A percentile compares a stretch with the other conserved stretches of the same genome.
Conservation (phyloP, 352 stramenopile genomes). For the Phytophthora aleatoria region DNA sequence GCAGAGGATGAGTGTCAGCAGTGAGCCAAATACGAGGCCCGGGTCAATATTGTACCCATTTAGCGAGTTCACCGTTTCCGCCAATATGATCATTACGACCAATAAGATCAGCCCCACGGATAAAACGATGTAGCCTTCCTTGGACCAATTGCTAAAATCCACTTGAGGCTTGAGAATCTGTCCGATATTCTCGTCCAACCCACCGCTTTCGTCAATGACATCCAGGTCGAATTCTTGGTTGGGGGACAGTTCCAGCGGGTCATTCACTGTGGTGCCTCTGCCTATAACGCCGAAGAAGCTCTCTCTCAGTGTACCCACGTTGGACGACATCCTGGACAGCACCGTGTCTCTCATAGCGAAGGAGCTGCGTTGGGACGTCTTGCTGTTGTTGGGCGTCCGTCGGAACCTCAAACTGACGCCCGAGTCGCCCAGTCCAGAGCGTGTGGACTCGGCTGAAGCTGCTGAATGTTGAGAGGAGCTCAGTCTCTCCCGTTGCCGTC, state of each 20-base stretch:
- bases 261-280: slow-evolving; percentile 23
- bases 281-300: slow-evolving; percentile 64
- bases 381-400: slow-evolving; percentile 40
- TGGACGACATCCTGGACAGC: slow-evolving; percentile 50
- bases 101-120: slow-evolving; percentile 47
- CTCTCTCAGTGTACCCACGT: slow-evolving; percentile 49
- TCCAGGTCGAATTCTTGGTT: slow-evolving; percentile 77
- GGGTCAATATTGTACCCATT: slow-evolving; percentile 90
- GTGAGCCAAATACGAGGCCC: slow-evolving; percentile 74
- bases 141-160: slow-evolving; percentile 53
- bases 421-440: slow-evolving; percentile 24
- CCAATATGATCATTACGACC: slow-evolving; percentile 43
- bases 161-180: slow-evolving; percentile 62
- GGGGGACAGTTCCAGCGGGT: slow-evolving; percentile 67
- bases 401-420: slow-evolving; percentile 34
- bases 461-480: slow-evolving; percentile 35
- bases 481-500: slow-evolving; percentile 10
- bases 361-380: slow-evolving; percentile 36
- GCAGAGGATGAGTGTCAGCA: slow-evolving; percentile 75
- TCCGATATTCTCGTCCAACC: slow-evolving; percentile 59
- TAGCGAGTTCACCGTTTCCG: slow-evolving; percentile 41
- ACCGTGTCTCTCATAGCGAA: slow-evolving; percentile 43
- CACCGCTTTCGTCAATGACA: slow-evolving; percentile 76
- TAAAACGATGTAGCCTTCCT: slow-evolving; percentile 50
- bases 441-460: slow-evolving; percentile 13